A percentile compares a stretch with the other conserved stretches of the same genome.
These are phyloP conservation scores for Toxicodendron radicans DNA, from an alignment of 345 rosid genomes.

Conservation along the genomic window DNA sequence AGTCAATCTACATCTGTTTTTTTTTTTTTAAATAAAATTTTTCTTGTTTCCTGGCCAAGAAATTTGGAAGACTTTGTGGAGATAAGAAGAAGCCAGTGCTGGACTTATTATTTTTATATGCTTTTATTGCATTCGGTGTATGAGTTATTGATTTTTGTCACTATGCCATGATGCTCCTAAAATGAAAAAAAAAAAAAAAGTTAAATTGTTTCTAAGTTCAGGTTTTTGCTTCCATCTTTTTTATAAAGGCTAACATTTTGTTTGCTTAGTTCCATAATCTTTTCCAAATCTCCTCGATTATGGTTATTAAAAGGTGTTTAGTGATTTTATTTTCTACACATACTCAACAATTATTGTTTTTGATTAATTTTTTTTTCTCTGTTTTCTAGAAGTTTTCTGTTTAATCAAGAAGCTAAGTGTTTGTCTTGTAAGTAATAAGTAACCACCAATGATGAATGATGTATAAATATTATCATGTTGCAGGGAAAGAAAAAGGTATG, in stretches of 20 bases:
- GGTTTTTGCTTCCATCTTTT: neutral
- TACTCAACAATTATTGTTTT: neutral
- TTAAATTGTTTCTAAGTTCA: neutral
- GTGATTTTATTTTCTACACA: neutral
- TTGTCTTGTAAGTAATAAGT: neutral
- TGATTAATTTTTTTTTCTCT: neutral
- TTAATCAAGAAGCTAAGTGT: neutral
- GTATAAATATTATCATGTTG: conserved; percentile 7
- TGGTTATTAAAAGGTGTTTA: neutral
- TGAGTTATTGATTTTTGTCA: neutral
- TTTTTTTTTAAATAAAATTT: too few relatives aligned
- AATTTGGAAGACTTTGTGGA: neutral
- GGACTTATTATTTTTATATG: neutral
- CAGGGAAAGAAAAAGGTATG: conserved; percentile 42
- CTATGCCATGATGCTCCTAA: neutral
- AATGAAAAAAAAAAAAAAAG: too few relatives aligned
- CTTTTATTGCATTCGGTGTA: neutral
- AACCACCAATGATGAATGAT: neutral
- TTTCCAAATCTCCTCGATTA: neutral
- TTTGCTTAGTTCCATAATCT: neutral
- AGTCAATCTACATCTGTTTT: too few relatives aligned
- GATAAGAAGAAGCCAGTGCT: neutral
- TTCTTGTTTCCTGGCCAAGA: too few relatives aligned
- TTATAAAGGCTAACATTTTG: neutral
- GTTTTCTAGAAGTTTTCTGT: neutral